A percentile compares a stretch with the other conserved stretches of the same genome.
phyloP scores from a whole-genome alignment of 306 rosid genomes.

The Trichosanthes cucumerina region DNA sequence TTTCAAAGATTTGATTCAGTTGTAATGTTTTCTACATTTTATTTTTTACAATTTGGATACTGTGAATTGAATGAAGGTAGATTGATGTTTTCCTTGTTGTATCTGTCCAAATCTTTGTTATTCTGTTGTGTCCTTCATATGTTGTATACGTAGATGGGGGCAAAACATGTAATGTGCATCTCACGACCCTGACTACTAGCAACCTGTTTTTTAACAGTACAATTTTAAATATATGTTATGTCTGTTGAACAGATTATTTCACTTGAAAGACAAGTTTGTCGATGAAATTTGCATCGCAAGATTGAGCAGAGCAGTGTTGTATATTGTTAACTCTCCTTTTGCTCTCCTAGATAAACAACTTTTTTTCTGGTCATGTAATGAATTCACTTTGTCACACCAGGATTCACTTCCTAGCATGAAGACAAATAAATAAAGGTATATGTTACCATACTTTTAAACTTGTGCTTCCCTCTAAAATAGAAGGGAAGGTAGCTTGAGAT shows the following conservation, averaged over 20 bases:
- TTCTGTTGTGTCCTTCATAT: neutral
- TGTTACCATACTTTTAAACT: constrained; percentile 17
- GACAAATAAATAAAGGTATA: constrained; percentile 16
- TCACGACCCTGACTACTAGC: too few species aligned
- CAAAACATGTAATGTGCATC: too few species aligned
- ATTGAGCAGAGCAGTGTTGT: too few species aligned
- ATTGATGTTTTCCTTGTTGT: neutral
- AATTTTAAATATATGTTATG: too few species aligned
- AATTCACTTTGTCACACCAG: constrained; percentile 30
- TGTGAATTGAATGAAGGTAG: neutral
- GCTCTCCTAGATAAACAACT: neutral
- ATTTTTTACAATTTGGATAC: neutral
- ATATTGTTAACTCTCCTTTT: neutral
- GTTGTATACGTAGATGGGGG: too few species aligned
- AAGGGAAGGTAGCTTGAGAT: constrained; percentile 14
- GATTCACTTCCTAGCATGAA: constrained; percentile 63
- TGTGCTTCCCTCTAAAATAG: constrained; percentile 9
- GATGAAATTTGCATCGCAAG: too few species aligned
- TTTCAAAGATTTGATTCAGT: constrained; percentile 62
- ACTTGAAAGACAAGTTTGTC: too few species aligned
- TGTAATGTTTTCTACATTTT: constrained; percentile 47
- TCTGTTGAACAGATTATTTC: too few species aligned
- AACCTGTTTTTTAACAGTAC: too few species aligned
- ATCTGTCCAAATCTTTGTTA: neutral
- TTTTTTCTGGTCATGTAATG: neutral